Evolutionary conservation across 306 rosid species (phyloP), one percentile per base, ranked within the genome.

Genomic region (Medicago lupulina): DNA sequence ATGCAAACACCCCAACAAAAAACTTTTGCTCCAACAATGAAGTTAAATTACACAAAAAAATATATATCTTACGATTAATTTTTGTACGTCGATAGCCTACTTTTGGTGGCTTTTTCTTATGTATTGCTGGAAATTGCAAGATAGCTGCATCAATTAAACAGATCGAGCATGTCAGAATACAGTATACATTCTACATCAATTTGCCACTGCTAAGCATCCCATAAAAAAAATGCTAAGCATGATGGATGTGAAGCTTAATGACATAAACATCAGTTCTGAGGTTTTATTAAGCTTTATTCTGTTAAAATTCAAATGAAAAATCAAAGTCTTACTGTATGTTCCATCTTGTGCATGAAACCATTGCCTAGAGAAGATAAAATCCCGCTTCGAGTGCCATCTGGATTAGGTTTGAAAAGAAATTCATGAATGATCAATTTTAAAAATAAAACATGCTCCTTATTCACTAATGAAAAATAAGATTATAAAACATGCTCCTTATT

Each of bases 271-370:
- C 28, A 25, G 28, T 25, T 25, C 3, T 25, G 28, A 25, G 28
- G 28, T 25, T 25, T 25, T 25, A 54, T 54, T 17, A n/a, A 51
- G 7, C 10, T 16, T 51, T 51, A n/a, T 6, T 8, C 58, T 51
- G 12, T 16, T 51, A 25, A 53, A 53, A 53, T 53, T 74, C 19
- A 51, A 53, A 15, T 43, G 7, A 34, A 49, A 53, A 54, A 69
- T 25, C 16, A 64, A 1, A 9, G 79, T 57, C 98, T 92, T 88
- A 95, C 98, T 95, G 68, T 90, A 92, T 78, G 93, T 86, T 84
- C 97, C 97, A 79, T 95, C 97, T 83, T 92, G 97, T 83, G 87
- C 93, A 1, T 79, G 91, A 83, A 95, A 92, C 98, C 98, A 95
- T 82, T 87, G 97, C 89, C 98, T 85, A 40, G 98, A 90, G 85